Percentiles rank a stretch among this genome's conserved stretches.
These are phyloP conservation scores for Quercus lobata DNA, from an alignment of 331 rosid genomes.

Conservation along the genomic window DNA sequence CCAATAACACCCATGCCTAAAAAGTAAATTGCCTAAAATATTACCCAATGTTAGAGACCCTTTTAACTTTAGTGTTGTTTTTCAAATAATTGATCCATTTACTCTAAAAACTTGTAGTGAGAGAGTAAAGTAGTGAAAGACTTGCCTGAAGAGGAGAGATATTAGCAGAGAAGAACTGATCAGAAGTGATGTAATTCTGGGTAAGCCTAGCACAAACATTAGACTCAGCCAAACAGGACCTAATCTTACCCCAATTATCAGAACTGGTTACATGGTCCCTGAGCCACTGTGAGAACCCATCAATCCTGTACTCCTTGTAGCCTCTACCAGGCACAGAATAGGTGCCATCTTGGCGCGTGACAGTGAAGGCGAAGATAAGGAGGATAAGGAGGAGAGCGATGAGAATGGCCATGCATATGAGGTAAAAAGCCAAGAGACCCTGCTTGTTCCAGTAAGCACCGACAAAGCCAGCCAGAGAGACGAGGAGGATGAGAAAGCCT, in stretches of 20 bases:
- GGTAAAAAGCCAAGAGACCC: constrained; percentile 75
- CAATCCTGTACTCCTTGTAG: constrained; percentile 57
- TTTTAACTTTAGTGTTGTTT: too few species aligned
- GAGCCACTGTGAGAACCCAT: constrained; percentile 65
- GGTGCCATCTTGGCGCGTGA: constrained; percentile 53
- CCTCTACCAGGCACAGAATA: constrained; percentile 48
- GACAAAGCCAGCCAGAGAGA: constrained; percentile 66
- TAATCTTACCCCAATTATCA: constrained; percentile 55
- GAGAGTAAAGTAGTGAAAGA: neutral
- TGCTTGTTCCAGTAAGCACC: constrained; percentile 79
- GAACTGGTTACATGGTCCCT: constrained; percentile 49
- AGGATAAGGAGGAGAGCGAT: constrained; percentile 51
- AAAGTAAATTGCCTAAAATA: neutral
- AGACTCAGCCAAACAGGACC: constrained; percentile 71
- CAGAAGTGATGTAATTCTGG: constrained; percentile 45
- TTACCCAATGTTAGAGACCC: too few species aligned
- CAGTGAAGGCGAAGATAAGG: constrained; percentile 67
- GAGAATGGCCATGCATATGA: constrained; percentile 75
- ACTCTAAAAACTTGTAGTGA: too few species aligned
- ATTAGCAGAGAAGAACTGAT: constrained; percentile 64
- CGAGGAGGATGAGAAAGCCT: constrained; percentile 61
- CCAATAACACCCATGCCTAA: neutral
- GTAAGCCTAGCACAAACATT: constrained; percentile 48
- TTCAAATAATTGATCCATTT: too few species aligned
- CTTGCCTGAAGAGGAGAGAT: constrained; percentile 80